Evolutionary conservation across 2,329 filamentous ascomycete genomes (phyloP).

Genomic region (Ophiostoma fasciatum): DNA sequence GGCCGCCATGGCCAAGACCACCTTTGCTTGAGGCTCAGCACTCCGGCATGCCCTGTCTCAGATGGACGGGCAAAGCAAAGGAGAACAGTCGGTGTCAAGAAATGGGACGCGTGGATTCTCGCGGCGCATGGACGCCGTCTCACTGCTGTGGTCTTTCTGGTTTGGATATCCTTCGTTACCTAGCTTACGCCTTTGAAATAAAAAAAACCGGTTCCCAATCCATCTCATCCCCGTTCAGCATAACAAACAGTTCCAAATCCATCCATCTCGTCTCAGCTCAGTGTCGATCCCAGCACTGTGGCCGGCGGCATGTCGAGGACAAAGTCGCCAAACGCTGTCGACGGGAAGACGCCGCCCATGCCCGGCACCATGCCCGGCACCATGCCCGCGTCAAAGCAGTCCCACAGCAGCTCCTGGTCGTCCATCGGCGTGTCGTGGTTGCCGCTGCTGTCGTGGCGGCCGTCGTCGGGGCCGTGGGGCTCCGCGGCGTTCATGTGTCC

Average conservation of each 20-base stretch:
- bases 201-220: too few relatives aligned
- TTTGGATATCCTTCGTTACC: too few relatives aligned
- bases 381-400: slow-evolving; percentile 1
- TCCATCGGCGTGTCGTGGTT: neutral
- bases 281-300: neutral
- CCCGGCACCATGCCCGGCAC: slow-evolving; percentile 1
- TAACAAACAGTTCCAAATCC: too few relatives aligned
- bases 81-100: too few relatives aligned
- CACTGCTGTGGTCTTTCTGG: too few relatives aligned
- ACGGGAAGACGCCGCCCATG: slow-evolving; percentile 3
- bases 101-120: too few relatives aligned
- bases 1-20: slow-evolving; percentile 1
- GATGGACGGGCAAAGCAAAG: too few relatives aligned
- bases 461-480: neutral
- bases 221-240: too few relatives aligned
- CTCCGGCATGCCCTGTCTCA: too few relatives aligned
- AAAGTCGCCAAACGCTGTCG: neutral
- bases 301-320: slow-evolving; percentile 3
- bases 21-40: neutral
- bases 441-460: neutral
- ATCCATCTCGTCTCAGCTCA: neutral
- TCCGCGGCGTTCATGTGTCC: neutral
- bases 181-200: too few relatives aligned
- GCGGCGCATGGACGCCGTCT: too few relatives aligned
- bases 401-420: neutral